Conservation (phyloP, 176 grass and related monocot genomes). For the Musa acuminata region DNA sequence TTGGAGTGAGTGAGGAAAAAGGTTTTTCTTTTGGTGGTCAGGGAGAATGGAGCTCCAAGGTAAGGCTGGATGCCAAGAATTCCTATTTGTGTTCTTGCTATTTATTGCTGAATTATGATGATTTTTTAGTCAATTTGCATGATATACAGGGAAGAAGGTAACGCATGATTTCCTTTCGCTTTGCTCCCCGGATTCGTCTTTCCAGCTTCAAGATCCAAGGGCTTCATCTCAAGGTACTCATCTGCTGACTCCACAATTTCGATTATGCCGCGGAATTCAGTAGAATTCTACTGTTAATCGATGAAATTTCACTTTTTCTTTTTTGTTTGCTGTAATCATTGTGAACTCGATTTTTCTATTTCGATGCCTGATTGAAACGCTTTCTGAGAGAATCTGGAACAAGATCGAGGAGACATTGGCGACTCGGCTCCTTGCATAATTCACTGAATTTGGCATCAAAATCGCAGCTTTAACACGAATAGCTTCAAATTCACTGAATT, state of each 20-base stretch:
- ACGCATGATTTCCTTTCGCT: slow-evolving; percentile 19
- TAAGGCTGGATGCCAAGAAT: neutral
- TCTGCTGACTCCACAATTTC: too few species aligned
- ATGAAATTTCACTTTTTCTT: neutral
- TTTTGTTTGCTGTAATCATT: neutral
- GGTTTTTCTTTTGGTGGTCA: neutral
- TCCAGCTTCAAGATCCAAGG: slow-evolving; percentile 4
- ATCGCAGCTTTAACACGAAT: neutral
- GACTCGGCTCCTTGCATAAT: too few species aligned
- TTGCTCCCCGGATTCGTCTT: neutral
- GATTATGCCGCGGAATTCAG: neutral
- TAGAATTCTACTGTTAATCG: neutral
- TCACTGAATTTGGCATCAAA: neutral
- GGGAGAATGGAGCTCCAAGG: slow-evolving; percentile 11
- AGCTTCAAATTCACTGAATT: neutral
- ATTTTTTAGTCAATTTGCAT: neutral
- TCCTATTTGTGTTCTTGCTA: neutral
- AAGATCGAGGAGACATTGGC: too few species aligned
- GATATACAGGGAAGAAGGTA: slow-evolving; percentile 11
- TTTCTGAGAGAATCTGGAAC: too few species aligned
- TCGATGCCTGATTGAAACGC: neutral
- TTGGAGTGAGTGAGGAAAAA: neutral
- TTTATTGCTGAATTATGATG: neutral
- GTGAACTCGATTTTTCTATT: neutral
- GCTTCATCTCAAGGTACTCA: slow-evolving; percentile 14